Evolutionary conservation across 2,329 filamentous ascomycete genomes (phyloP), one percentile per base, ranked within the genome.

Genomic region (Alternaria sp.): DNA sequence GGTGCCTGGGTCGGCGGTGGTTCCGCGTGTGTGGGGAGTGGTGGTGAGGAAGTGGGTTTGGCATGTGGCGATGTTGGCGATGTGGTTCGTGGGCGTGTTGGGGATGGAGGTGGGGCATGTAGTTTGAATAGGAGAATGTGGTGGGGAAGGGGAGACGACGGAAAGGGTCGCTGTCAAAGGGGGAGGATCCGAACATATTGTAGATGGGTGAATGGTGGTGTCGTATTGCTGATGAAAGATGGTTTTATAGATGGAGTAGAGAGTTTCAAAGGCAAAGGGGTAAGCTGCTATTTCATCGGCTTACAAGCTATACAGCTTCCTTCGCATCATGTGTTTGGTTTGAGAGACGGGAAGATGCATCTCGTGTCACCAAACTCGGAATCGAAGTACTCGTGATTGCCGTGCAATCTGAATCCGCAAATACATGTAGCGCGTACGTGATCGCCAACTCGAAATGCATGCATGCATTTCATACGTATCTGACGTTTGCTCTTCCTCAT

Each of bases 401-500:
- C 41, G 26, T 28, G 39, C 45, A 51, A 46, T 24, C 51, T 3
- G 23, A 45, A 51, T 49, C 51, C 41, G 53, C 56, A 62, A 56
- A 62, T 51, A 49, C 44, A 40, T 21, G 2, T 34, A 14, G 31
- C 13, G 44, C 13, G 29, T 48, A 21, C 29, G 29, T 7, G 17
- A 21, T 11, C 21, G 33, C 33, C 21, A 13, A 31, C 14, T 48
- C 31, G 14, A 39, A 24, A 50, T 13, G 23, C 24, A 34, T 50
- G 10, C 48, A 37, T 36, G 11, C 24, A 33, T 7, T 8, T 33
- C 14, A 21, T 28, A 9, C n/a, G 28, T 13, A 14, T 37, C 33
- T 37, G 36, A 17, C 11, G 26, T 31, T 33, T 41, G 49, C 49
- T 26, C 10, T 41, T 14, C 17, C 11, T 7, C 11, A 13, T 17